phyloP scores from a whole-genome alignment of 805 yeast genomes.

The Yarrowia sp. region DNA sequence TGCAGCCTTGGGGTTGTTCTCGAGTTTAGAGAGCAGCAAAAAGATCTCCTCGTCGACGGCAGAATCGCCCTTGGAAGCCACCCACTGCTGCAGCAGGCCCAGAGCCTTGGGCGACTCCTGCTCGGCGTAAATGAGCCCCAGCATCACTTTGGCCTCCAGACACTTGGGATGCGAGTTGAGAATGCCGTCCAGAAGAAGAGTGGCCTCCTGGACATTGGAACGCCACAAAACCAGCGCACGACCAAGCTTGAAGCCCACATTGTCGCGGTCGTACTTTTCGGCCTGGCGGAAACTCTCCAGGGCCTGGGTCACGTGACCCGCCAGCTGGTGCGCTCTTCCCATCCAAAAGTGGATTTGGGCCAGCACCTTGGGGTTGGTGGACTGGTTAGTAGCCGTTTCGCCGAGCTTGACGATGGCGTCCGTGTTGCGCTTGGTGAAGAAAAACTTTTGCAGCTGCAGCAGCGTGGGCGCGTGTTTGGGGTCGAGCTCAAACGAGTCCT shows the following conservation, averaged over 20 bases:
- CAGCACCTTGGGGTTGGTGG: slow-evolving; percentile 54
- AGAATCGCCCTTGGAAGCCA: slow-evolving; percentile 21
- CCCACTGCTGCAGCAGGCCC: slow-evolving; percentile 29
- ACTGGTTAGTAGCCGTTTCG: slow-evolving; percentile 55
- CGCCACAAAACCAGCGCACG: slow-evolving; percentile 83
- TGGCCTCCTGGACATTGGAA: slow-evolving; percentile 84
- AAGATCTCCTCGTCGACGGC: slow-evolving; percentile 37
- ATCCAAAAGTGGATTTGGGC: slow-evolving; percentile 83
- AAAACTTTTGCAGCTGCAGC: slow-evolving; percentile 70
- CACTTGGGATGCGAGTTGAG: slow-evolving; percentile 70
- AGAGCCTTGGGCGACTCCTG: slow-evolving; percentile 47
- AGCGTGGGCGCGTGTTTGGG: slow-evolving; percentile 67
- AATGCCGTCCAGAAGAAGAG: slow-evolving; percentile 79
- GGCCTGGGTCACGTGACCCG: slow-evolving; percentile 69
- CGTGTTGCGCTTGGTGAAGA: slow-evolving; percentile 71
- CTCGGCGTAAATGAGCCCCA: slow-evolving; percentile 75
- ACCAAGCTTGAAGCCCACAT: slow-evolving; percentile 77
- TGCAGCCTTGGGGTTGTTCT: slow-evolving; percentile 58
- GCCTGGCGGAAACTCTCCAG: slow-evolving; percentile 77
- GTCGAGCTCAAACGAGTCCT: slow-evolving; percentile 53
- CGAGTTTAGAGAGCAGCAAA: slow-evolving; percentile 72
- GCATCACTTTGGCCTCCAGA: slow-evolving; percentile 68
- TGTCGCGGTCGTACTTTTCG: slow-evolving; percentile 63
- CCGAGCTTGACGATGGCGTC: slow-evolving; percentile 65
- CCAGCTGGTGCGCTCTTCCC: slow-evolving; percentile 74